phyloP scores from a whole-genome alignment of 2,329 filamentous ascomycete genomes.

The Cladosporium sp. region DNA sequence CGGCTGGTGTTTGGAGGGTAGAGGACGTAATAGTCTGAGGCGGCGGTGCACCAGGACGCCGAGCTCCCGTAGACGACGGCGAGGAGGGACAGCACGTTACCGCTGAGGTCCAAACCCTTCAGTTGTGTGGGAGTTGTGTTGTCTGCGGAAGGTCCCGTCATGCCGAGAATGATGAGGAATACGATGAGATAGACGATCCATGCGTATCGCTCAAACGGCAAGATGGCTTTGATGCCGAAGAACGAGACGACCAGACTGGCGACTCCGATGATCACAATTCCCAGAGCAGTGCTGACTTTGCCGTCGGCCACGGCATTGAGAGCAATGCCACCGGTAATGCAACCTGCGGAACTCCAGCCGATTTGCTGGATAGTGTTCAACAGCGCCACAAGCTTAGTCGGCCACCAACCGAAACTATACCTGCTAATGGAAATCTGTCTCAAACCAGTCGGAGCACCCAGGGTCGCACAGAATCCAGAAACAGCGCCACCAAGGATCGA shows the following conservation, averaged over 20 bases:
- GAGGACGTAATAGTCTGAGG: constrained; percentile 42
- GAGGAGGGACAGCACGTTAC: constrained; percentile 27
- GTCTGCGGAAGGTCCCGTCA: constrained; percentile 32
- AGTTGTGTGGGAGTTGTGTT: constrained; percentile 23
- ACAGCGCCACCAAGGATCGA: constrained; percentile 30
- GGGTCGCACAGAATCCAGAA: constrained; percentile 31
- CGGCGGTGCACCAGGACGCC: constrained; percentile 39
- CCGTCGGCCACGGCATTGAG: constrained; percentile 41
- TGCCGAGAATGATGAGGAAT: constrained; percentile 45
- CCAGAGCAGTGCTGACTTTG: constrained; percentile 40
- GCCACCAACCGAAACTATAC: constrained; percentile 50
- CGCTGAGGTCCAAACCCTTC: constrained; percentile 28
- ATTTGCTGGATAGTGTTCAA: constrained; percentile 47
- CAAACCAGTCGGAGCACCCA: constrained; percentile 34
- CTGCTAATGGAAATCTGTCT: constrained; percentile 43
- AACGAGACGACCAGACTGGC: constrained; percentile 36
- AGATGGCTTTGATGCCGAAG: constrained; percentile 41
- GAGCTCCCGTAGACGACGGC: constrained; percentile 38
- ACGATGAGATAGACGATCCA: constrained; percentile 47
- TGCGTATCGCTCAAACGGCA: constrained; percentile 47
- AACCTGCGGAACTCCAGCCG: constrained; percentile 40
- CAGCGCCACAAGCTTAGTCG: constrained; percentile 44
- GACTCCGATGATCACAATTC: constrained; percentile 41
- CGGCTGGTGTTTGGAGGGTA: constrained; percentile 37
- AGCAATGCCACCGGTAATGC: constrained; percentile 41